Evolutionary conservation across 345 rosid genomes (phyloP), one percentile per base, ranked within the genome.

Genomic region (Iberis pinnata): DNA sequence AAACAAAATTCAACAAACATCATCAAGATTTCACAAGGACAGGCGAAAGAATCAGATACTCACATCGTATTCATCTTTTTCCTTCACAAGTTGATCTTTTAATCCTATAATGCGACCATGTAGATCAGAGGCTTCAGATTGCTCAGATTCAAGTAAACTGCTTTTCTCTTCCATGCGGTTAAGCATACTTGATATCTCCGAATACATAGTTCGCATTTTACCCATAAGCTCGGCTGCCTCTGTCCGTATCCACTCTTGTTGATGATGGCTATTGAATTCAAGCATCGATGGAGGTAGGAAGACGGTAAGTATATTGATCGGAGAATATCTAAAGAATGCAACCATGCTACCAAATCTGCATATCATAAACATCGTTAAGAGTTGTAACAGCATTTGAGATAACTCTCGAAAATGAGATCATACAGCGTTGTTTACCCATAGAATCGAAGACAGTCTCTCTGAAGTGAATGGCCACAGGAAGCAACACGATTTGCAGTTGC

Each of bases 401-500:
- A 56, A n/a, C 32, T 31, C 15, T n/a, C 44, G 18, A 38, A 57
- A 44, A 45, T 39, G 24, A 19, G 40, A 24, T 3, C 39, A 11
- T 20, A 12, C 8, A 27, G 2, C 8, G 37, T 9, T 48, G n/a
- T 59, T 69, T 78, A 88, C 97, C 99, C 99, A 69, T 93, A 93
- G 76, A 77, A 93, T 16, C 99, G 84, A 36, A 93, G 87, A 67
- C 99, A 93, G 68, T 93, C 99, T 63, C 82, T 86, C 63, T 93
- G 99, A 77, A 93, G 76, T 5, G 97, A 93, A 73, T 93, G 99
- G 49, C 99, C 99, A 70, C 99, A 93, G 4, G 86, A 81, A 27
- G 99, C 95, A 69, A 93, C 82, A 35, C 99, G 97, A 67, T 88
- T 88, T 5, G 99, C 99, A 65, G 97, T 88, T 14, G 99, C 86